phyloP scores from a whole-genome alignment of 2,329 filamentous ascomycete genomes.

The Xylaria sp. region DNA sequence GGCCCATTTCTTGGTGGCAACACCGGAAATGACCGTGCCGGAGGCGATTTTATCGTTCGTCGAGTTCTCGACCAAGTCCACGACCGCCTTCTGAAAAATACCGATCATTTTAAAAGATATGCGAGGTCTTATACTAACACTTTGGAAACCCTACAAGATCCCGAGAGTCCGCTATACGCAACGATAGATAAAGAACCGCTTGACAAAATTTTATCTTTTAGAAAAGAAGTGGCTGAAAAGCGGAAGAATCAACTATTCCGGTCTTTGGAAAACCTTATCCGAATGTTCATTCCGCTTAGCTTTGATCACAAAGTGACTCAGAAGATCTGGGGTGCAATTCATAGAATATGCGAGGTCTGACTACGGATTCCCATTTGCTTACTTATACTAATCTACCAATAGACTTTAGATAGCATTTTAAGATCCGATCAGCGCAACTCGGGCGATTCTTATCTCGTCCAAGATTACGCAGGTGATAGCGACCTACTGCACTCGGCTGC shows the following conservation, averaged over 20 bases:
- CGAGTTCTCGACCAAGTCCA: conserved; percentile 25
- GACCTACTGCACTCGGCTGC: conserved; percentile 1
- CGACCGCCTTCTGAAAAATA: conserved; percentile 3
- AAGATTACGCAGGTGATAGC: conserved; percentile 15
- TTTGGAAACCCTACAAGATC: neutral
- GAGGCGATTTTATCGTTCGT: conserved; percentile 14
- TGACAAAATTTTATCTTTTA: conserved; percentile 10
- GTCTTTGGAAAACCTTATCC: neutral
- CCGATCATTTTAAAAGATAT: conserved; percentile 13
- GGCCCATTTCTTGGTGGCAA: conserved; percentile 14
- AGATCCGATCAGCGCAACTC: neutral
- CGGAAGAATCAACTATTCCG: conserved; percentile 9
- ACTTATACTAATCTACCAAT: neutral
- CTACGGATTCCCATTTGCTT: neutral
- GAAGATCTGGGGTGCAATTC: conserved; percentile 21
- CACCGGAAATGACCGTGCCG: neutral
- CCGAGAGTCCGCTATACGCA: neutral
- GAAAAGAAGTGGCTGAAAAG: neutral
- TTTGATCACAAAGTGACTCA: conserved; percentile 23
- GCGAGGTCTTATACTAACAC: neutral
- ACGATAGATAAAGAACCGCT: neutral
- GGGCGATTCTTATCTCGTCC: neutral
- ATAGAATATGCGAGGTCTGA: conserved; percentile 21
- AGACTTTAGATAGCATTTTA: conserved; percentile 14
- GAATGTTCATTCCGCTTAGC: conserved; percentile 29